phyloP scores from a whole-genome alignment of 2,329 filamentous ascomycete species.

The Penicillium sp. region DNA sequence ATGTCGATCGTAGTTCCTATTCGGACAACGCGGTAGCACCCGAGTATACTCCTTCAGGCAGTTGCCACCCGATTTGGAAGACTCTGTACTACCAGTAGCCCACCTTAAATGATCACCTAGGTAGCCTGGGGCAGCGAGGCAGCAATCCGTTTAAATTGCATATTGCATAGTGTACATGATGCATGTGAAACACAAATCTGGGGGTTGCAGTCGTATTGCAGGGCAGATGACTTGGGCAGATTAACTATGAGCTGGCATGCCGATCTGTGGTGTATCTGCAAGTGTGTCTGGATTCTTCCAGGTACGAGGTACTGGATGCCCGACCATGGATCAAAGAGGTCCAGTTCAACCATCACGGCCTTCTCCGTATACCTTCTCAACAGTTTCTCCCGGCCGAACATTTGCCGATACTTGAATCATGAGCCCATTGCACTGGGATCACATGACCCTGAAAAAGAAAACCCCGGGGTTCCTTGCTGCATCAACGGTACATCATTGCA shows the following conservation, averaged over 20 bases:
- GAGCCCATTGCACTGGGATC: background rate
- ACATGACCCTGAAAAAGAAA: background rate
- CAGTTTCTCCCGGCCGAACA: background rate
- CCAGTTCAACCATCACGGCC: background rate
- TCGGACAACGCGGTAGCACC: background rate
- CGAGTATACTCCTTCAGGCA: background rate
- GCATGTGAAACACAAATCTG: conserved; percentile 3
- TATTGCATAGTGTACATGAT: background rate
- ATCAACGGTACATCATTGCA: background rate
- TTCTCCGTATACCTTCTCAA: background rate
- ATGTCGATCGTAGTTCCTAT: background rate
- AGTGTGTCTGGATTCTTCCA: background rate
- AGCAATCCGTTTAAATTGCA: background rate
- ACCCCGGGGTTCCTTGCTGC: background rate
- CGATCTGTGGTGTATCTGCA: background rate
- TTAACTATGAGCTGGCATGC: background rate
- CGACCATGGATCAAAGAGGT: background rate
- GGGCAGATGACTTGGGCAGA: background rate
- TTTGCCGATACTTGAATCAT: background rate
- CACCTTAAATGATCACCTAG: background rate
- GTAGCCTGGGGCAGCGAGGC: background rate
- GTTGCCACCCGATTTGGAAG: background rate
- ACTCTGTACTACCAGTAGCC: background rate
- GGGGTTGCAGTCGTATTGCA: background rate
- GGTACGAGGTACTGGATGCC: background rate